These are phyloP conservation scores for Gilbertella persicaria DNA, from an alignment of 371 early-diverging fungal genomes.

Conservation along the genomic window DNA sequence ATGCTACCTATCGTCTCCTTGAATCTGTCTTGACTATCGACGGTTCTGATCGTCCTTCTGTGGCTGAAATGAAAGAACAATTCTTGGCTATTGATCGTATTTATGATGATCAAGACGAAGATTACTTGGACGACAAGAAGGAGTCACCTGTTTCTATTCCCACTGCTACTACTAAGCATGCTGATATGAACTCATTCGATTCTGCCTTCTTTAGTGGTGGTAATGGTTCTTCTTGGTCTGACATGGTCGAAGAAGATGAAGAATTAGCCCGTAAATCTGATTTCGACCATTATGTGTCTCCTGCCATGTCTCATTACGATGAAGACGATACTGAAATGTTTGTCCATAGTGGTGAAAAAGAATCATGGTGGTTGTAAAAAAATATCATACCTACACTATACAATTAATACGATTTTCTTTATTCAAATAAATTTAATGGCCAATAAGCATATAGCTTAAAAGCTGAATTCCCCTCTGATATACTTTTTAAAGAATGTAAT, in stretches of 20 bases:
- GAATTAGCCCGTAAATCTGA: not conserved
- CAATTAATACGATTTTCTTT: too few species aligned
- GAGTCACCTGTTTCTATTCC: conserved; percentile 6
- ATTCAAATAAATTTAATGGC: too few species aligned
- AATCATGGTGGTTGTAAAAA: conserved; percentile 46
- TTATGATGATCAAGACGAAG: conserved; percentile 6
- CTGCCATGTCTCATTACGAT: conserved; percentile 9
- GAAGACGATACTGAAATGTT: conserved; percentile 44
- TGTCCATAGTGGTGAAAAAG: conserved; percentile 43
- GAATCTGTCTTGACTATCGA: conserved; percentile 25
- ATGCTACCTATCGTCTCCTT: conserved; percentile 32
- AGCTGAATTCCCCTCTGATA: too few species aligned
- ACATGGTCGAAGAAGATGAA: conserved; percentile 36
- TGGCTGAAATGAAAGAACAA: conserved; percentile 28
- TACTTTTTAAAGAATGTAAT: too few species aligned
- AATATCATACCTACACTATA: too few species aligned
- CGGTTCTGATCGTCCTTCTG: conserved; percentile 27
- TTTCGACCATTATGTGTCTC: not conserved
- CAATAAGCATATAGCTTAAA: too few species aligned
- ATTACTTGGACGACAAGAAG: conserved; percentile 17
- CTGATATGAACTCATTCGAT: conserved; percentile 33
- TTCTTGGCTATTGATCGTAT: conserved; percentile 16
- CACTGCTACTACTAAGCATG: conserved; percentile 10
- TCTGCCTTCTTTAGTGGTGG: conserved; percentile 40
- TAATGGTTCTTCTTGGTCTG: conserved; percentile 31